phyloP scores from a whole-genome alignment of 768 basidiomycete genomes.

The Lentinula guzmanii region DNA sequence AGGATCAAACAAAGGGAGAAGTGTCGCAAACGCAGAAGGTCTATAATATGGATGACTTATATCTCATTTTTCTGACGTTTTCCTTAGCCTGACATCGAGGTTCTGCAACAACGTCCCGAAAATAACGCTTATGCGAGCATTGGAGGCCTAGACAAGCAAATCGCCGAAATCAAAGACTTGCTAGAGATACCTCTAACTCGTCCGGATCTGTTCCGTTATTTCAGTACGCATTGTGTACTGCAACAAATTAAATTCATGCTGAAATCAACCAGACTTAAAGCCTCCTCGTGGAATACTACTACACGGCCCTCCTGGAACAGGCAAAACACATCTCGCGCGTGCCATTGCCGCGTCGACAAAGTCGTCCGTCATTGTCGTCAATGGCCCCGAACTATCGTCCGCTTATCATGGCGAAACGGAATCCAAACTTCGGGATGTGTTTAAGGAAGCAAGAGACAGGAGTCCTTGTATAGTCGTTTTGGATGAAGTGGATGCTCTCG shows the following conservation, averaged over 20 bases:
- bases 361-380: constrained; percentile 87
- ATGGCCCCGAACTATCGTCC: constrained; percentile 91
- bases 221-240: constrained; percentile 39
- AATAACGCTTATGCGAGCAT: constrained; percentile 72
- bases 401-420: constrained; percentile 99
- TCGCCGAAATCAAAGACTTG: constrained; percentile 77
- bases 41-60: background rate
- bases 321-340: constrained; percentile 94
- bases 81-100: constrained; percentile 39
- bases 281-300: constrained; percentile 95
- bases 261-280: constrained; percentile 57
- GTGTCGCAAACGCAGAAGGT: background rate
- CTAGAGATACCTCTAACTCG: constrained; percentile 80
- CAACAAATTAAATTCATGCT: background rate
- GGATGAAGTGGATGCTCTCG: constrained; percentile 95
- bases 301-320: constrained; percentile 95
- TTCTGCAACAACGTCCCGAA: constrained; percentile 32
- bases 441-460: constrained; percentile 72
- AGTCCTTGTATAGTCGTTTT: constrained; percentile 92
- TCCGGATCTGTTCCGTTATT: constrained; percentile 76
- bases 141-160: constrained; percentile 86
- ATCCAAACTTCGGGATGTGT: constrained; percentile 82
- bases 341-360: constrained; percentile 86
- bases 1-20: constrained; percentile 19
- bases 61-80: constrained; percentile 7